These are phyloP conservation scores for Phytophthora brassicae DNA, from an alignment of 352 stramenopile species.

Conservation along the genomic window DNA sequence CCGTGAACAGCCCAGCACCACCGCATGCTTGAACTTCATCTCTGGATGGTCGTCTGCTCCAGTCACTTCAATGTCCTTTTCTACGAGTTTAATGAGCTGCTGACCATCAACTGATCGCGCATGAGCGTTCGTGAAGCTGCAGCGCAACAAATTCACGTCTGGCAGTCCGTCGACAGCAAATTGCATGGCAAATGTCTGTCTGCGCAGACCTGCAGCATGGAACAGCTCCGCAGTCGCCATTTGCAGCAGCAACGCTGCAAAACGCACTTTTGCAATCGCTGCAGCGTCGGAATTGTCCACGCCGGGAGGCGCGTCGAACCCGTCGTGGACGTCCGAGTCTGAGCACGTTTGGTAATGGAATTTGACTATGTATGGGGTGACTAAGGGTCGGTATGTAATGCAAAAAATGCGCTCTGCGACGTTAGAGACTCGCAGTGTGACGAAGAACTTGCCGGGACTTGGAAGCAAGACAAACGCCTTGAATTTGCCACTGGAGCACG, in stretches of 20 bases:
- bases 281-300: constrained; percentile 57
- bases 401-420: constrained; percentile 29
- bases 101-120: constrained; percentile 57
- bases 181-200: constrained; percentile 58
- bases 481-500: constrained; percentile 40
- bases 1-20: constrained; percentile 69
- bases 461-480: constrained; percentile 68
- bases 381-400: constrained; percentile 36
- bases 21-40: constrained; percentile 58
- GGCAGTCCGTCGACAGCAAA: constrained; percentile 55
- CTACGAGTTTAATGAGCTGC: constrained; percentile 54
- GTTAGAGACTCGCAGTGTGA: constrained; percentile 27
- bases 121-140: constrained; percentile 55
- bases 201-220: constrained; percentile 36
- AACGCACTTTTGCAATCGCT: constrained; percentile 51
- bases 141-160: constrained; percentile 48
- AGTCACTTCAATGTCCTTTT: constrained; percentile 47
- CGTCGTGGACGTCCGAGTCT: constrained; percentile 34
- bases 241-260: constrained; percentile 63
- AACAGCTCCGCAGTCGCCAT: constrained; percentile 58
- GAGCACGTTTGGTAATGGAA: constrained; percentile 73
- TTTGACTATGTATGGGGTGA: constrained; percentile 44
- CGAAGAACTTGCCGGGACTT: constrained; percentile 37
- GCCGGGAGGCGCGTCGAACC: constrained; percentile 57
- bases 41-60: constrained; percentile 36